Conservation (phyloP, 106 monocot species). For the Acorus gramineus region DNA sequence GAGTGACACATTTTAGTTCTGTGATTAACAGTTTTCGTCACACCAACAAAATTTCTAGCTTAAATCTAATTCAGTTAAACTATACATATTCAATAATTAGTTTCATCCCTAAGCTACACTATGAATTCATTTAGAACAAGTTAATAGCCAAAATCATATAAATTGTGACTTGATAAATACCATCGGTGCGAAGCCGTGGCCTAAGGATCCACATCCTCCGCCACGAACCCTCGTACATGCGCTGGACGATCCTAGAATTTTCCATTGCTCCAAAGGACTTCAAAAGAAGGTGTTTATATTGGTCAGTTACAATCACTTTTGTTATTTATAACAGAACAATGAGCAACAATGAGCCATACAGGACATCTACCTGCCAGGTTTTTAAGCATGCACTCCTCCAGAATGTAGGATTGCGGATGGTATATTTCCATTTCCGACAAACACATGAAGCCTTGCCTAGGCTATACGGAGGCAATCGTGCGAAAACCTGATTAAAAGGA, state of each 20-base stretch:
- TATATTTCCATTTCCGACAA: constrained; percentile 93
- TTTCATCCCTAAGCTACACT: too few species aligned
- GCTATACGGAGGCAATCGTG: constrained; percentile 57
- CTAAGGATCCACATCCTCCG: constrained; percentile 91
- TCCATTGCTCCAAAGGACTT: constrained; percentile 57
- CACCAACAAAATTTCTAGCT: too few species aligned
- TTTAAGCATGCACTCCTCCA: constrained; percentile 88
- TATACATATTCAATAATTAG: too few species aligned
- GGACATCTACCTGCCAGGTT: constrained; percentile 78
- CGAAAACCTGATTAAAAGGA: constrained; percentile 50
- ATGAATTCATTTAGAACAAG: too few species aligned
- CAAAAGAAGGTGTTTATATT: constrained; percentile 8
- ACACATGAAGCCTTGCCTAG: constrained; percentile 91
- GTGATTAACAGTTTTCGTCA: too few species aligned
- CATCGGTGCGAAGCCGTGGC: constrained; percentile 84
- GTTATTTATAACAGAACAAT: not conserved
- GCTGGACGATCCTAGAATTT: constrained; percentile 52
- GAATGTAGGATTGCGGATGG: constrained; percentile 65
- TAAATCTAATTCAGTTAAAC: too few species aligned
- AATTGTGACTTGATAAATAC: constrained; percentile 16
- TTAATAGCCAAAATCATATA: too few species aligned
- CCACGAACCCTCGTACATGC: constrained; percentile 84
- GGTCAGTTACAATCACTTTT: too few species aligned
- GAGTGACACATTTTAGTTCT: too few species aligned
- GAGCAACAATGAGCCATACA: not conserved